A percentile compares a stretch with the other conserved stretches of the same genome.
These are phyloP conservation scores for Diversispora eburnea DNA, from an alignment of 192 early-diverging fungal species.

Conservation along the genomic window DNA sequence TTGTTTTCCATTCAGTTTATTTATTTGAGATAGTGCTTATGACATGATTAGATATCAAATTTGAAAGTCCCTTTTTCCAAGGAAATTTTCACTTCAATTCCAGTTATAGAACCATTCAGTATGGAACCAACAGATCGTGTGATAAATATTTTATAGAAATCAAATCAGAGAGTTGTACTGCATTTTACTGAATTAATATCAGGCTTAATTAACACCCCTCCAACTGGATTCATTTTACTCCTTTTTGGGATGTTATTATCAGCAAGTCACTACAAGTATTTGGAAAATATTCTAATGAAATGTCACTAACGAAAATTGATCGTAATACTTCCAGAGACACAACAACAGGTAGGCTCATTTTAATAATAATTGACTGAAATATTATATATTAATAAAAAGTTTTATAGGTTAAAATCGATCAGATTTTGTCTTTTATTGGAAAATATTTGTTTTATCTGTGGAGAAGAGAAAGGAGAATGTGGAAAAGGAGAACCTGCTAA, in stretches of 20 bases:
- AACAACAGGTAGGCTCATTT: background rate
- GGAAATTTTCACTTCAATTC: slow-evolving; percentile 11
- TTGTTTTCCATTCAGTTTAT: too few species aligned
- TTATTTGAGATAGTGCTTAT: too few species aligned
- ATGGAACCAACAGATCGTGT: slow-evolving; percentile 5
- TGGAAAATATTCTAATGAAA: slow-evolving; percentile 13
- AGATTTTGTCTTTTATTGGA: slow-evolving; percentile 3
- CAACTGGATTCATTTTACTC: slow-evolving; percentile 6
- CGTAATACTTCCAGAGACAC: too few species aligned
- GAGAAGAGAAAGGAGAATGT: slow-evolving; percentile 10
- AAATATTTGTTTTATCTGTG: background rate
- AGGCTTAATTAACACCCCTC: background rate
- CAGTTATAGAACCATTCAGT: slow-evolving; percentile 5
- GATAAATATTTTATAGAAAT: slow-evolving; percentile 18
- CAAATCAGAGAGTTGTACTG: background rate
- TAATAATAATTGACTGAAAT: background rate
- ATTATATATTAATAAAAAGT: slow-evolving; percentile 5
- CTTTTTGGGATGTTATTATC: slow-evolving; percentile 15
- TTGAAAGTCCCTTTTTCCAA: slow-evolving; percentile 11
- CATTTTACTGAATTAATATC: slow-evolving; percentile 8
- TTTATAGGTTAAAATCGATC: background rate
- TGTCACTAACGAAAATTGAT: background rate
- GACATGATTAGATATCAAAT: too few species aligned
- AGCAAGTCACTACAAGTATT: slow-evolving; percentile 13
- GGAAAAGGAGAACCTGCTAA: slow-evolving; percentile 20